Conservation (phyloP, 768 basidiomycete genomes). For the Suillus hirtellus region DNA sequence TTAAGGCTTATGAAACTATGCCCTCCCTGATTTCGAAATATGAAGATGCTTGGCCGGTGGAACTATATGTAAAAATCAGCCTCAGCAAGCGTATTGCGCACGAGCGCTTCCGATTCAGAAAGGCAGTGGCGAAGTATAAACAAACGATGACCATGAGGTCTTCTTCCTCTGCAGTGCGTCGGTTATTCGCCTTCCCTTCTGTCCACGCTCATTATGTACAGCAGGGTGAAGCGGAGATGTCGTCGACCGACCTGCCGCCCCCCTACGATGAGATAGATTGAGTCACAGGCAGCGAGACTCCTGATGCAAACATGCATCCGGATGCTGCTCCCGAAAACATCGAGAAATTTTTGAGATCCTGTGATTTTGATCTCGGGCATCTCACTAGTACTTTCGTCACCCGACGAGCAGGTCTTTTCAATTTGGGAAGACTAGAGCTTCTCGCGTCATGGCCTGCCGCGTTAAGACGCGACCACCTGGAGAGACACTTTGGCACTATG, state of each 20-base stretch:
- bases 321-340: background rate
- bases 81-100: background rate
- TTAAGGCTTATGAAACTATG: background rate
- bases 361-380: constrained; percentile 5
- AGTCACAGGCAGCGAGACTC: background rate
- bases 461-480: background rate
- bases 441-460: constrained; percentile 3
- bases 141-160: background rate
- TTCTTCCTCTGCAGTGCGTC: background rate
- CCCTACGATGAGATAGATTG: background rate
- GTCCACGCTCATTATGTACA: background rate
- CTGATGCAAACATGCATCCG: background rate
- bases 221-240: too few relatives aligned
- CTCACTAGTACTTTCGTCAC: background rate
- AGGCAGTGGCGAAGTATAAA: background rate
- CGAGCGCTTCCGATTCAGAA: background rate
- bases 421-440: background rate
- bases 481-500: constrained; percentile 1
- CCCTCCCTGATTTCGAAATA: background rate
- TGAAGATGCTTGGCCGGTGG: background rate
- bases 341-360: background rate
- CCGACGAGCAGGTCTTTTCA: constrained; percentile 3
- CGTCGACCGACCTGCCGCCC: background rate
- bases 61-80: background rate
- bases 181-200: background rate